These are phyloP conservation scores for Ceratocystis papillata DNA, from an alignment of 2,329 filamentous ascomycete species.

Conservation along the genomic window DNA sequence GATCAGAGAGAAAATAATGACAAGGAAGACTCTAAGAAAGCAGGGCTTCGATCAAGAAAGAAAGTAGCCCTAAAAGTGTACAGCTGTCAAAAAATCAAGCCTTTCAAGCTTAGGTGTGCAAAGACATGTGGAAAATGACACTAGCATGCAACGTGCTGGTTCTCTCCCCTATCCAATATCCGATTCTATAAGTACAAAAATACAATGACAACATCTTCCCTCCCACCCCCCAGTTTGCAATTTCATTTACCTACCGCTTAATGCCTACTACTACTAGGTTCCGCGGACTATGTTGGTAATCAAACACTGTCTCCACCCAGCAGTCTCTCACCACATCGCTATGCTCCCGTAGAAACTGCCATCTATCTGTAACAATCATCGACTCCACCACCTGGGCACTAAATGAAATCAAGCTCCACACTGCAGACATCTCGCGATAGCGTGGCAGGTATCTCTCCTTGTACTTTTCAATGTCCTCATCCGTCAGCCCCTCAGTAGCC, in stretches of 20 bases:
- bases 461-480: conserved; percentile 65
- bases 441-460: conserved; percentile 51
- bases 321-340: conserved; percentile 55
- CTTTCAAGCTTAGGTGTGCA: too few species aligned
- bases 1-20: background rate
- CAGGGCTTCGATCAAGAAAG: background rate
- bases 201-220: background rate
- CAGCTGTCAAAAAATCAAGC: too few species aligned
- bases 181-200: background rate
- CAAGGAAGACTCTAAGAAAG: background rate
- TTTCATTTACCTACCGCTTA: conserved; percentile 44
- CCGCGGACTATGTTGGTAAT: conserved; percentile 72
- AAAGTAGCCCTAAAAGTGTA: background rate
- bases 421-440: conserved; percentile 71
- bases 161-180: background rate
- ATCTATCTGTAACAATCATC: conserved; percentile 80
- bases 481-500: conserved; percentile 57
- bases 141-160: background rate
- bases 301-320: conserved; percentile 92
- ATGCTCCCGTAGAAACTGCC: conserved; percentile 76
- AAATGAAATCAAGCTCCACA: conserved; percentile 95
- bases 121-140: background rate
- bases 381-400: conserved; percentile 83
- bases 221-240: background rate
- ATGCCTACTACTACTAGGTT: conserved; percentile 90